Conservation (phyloP, 2,329 filamentous ascomycete species). For the Dactylellina sp. region DNA sequence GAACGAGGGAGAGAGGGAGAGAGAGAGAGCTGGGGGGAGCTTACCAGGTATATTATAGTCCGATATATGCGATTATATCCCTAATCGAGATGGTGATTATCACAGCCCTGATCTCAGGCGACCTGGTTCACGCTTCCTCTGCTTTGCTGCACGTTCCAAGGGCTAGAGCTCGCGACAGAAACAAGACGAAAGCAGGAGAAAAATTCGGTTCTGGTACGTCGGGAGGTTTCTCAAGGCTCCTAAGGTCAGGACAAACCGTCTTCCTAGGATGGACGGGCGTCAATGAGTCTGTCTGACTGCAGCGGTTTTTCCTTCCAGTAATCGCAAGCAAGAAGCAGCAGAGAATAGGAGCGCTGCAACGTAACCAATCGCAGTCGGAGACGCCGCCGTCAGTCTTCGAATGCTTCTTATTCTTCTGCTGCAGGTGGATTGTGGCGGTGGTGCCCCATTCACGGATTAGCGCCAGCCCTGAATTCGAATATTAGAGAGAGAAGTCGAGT, state of each 20-base stretch:
- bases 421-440: constrained; percentile 44
- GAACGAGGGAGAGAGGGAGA: constrained; percentile 25
- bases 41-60: constrained; percentile 51
- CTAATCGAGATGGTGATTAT: constrained; percentile 40
- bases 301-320: constrained; percentile 55
- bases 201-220: constrained; percentile 30
- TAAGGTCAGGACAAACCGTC: not conserved
- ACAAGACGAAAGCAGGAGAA: constrained; percentile 1
- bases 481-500: not conserved
- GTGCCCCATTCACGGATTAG: constrained; percentile 39
- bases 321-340: constrained; percentile 37
- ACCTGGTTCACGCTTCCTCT: not conserved
- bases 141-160: not conserved
- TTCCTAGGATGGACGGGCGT: constrained; percentile 46
- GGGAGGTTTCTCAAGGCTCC: constrained; percentile 37
- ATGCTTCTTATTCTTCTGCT: constrained; percentile 36
- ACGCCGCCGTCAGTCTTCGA: constrained; percentile 33
- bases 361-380: constrained; percentile 52
- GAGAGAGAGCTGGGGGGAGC: constrained; percentile 43
- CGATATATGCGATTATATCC: constrained; percentile 37
- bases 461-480: constrained; percentile 35
- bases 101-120: constrained; percentile 19
- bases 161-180: constrained; percentile 1
- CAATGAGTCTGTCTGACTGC: constrained; percentile 23
- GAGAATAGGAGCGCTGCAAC: constrained; percentile 15